Evolutionary conservation across 2,329 filamentous ascomycete species (phyloP).

Genomic region (Cytospora piceae): DNA sequence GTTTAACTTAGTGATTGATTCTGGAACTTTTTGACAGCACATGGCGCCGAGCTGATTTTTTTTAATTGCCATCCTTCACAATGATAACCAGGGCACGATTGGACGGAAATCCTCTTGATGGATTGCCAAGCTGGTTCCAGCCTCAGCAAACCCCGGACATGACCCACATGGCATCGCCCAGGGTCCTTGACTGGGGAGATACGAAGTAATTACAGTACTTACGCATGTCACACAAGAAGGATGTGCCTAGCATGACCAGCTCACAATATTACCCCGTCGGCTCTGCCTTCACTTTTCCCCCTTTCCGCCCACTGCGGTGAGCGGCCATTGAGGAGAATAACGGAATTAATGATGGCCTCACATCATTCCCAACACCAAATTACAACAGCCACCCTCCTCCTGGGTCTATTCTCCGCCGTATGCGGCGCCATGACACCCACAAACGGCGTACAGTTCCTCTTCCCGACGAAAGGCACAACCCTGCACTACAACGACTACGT

Average conservation of each 20-base stretch:
- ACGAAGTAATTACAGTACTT: too few species aligned
- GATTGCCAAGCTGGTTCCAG: too few species aligned
- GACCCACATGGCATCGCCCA: background rate
- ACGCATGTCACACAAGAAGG: background rate
- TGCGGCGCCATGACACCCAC: slow-evolving; percentile 6
- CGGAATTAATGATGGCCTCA: background rate
- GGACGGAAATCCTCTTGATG: background rate
- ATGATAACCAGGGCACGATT: background rate
- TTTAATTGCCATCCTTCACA: too few species aligned
- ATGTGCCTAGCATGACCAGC: background rate
- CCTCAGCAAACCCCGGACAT: background rate
- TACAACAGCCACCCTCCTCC: background rate
- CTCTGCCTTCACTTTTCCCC: background rate
- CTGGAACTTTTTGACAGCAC: too few species aligned
- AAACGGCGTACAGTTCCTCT: slow-evolving; percentile 21
- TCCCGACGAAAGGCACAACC: slow-evolving; percentile 15
- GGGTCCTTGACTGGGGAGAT: background rate
- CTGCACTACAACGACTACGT: slow-evolving; percentile 25
- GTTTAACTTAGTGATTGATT: too few species aligned
- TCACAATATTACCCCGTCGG: background rate
- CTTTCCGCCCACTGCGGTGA: background rate
- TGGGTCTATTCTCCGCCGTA: background rate
- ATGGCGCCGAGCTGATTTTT: too few species aligned
- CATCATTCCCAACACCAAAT: background rate
- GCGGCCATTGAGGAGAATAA: background rate